Conservation (phyloP, 176 grass and related monocot genomes). For the Typha latifolia region DNA sequence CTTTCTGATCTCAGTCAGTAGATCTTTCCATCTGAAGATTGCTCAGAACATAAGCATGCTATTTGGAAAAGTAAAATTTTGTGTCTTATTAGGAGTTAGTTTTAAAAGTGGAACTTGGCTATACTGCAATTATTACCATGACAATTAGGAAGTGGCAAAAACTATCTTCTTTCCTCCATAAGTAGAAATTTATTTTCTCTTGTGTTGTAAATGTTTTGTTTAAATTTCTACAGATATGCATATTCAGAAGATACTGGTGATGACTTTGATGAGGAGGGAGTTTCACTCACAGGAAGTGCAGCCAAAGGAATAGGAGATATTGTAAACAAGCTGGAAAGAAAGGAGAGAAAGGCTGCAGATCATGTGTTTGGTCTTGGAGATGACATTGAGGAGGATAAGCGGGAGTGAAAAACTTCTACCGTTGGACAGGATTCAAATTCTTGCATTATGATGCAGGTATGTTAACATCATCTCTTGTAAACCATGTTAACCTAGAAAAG, state of each 20-base stretch:
- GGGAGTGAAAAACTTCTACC: conserved; percentile 40
- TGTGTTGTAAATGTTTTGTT: not conserved
- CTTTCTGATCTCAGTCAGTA: too few relatives aligned
- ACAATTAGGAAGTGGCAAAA: not conserved
- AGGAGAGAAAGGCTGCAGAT: conserved; percentile 37
- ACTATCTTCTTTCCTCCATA: not conserved
- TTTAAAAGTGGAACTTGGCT: not conserved
- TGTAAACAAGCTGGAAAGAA: conserved; percentile 59
- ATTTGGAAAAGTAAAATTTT: not conserved
- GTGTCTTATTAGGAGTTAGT: not conserved
- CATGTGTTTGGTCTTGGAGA: conserved; percentile 47
- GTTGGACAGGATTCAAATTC: conserved; percentile 24
- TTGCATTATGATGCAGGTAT: conserved; percentile 47
- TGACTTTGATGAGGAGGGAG: conserved; percentile 82
- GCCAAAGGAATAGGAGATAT: conserved; percentile 82
- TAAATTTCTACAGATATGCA: conserved; percentile 50
- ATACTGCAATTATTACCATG: not conserved
- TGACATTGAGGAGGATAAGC: conserved; percentile 71
- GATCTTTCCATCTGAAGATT: too few relatives aligned
- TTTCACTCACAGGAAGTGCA: conserved; percentile 63
- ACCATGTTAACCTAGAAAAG: not conserved
- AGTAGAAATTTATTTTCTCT: not conserved
- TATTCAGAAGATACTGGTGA: conserved; percentile 86
- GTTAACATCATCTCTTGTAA: not conserved
- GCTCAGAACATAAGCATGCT: too few relatives aligned